A percentile compares a stretch with the other conserved stretches of the same genome.
Evolutionary conservation across 106 monocot species (phyloP).

Genomic region (Allium cepa): DNA sequence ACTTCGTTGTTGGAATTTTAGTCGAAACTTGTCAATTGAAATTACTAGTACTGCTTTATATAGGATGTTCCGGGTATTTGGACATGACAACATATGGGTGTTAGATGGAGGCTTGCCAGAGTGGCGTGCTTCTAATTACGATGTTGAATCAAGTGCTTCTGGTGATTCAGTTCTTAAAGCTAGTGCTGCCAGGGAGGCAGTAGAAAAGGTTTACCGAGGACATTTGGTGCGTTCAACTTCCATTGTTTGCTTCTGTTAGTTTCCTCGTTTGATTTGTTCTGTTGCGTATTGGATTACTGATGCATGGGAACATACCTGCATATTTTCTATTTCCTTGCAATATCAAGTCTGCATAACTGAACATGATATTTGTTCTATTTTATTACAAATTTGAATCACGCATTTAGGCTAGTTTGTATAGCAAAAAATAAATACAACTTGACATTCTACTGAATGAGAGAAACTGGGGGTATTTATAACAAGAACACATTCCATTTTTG

Average conservation of each 20-base stretch:
- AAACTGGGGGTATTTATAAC: no score
- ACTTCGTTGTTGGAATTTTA: no score
- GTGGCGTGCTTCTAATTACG: conserved; percentile 87
- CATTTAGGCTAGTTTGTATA: no score
- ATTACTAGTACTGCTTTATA: neutral
- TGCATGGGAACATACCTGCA: no score
- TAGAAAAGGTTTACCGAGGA: conserved; percentile 88
- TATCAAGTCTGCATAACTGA: no score
- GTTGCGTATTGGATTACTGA: no score
- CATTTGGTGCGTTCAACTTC: conserved; percentile 37
- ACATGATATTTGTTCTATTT: no score
- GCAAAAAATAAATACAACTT: no score
- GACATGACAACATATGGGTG: conserved; percentile 93
- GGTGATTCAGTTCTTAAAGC: conserved; percentile 92
- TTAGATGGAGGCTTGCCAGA: conserved; percentile 92
- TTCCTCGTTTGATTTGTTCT: neutral
- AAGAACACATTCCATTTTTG: no score
- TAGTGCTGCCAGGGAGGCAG: conserved; percentile 87
- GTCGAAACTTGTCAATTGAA: neutral
- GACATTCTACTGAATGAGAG: no score
- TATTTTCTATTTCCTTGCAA: no score
- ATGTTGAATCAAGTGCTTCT: conserved; percentile 96
- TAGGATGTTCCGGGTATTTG: conserved; percentile 98
- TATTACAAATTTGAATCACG: no score
- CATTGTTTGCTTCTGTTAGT: neutral